A percentile compares a stretch with the other conserved stretches of the same genome.
Conservation (phyloP, 1,284 basidiomycete species). For the Boletus sp. region DNA sequence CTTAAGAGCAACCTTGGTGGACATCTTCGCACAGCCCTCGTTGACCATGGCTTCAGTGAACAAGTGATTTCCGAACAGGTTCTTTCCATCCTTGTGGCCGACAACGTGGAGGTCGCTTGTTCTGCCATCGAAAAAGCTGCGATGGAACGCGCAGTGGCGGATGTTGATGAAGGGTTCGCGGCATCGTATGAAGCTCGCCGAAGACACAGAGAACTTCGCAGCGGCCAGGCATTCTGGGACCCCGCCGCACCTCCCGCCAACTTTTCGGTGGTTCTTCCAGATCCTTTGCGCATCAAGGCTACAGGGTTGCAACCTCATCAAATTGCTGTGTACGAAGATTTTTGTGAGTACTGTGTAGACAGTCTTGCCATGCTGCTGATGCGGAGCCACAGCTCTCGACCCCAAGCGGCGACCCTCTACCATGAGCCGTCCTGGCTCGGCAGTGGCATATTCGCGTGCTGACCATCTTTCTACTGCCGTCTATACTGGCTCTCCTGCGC, state of each 20-base stretch:
- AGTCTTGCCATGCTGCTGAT: slow-evolving; percentile 7
- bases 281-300: slow-evolving; percentile 82
- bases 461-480: slow-evolving; percentile 41
- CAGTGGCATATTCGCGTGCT: slow-evolving; percentile 48
- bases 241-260: slow-evolving; percentile 66
- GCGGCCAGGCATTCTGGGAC: slow-evolving; percentile 84
- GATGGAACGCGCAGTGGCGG: slow-evolving; percentile 94
- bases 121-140: slow-evolving; percentile 95
- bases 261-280: slow-evolving; percentile 81
- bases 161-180: slow-evolving; percentile 90
- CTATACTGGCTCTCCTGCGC: slow-evolving; percentile 51
- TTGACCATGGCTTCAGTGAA: slow-evolving; percentile 86
- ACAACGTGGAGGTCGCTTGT: slow-evolving; percentile 94
- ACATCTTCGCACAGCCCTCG: slow-evolving; percentile 78
- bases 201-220: slow-evolving; percentile 82
- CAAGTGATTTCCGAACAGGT: slow-evolving; percentile 67
- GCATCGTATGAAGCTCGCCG: slow-evolving; percentile 81
- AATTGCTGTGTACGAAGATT: slow-evolving; percentile 92
- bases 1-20: slow-evolving; percentile 89
- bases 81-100: slow-evolving; percentile 80
- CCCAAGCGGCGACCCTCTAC: slow-evolving; percentile 45
- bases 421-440: slow-evolving; percentile 63
- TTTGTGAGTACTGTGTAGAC: slow-evolving; percentile 50
- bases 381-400: slow-evolving; percentile 41
- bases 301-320: slow-evolving; percentile 83